A percentile compares a stretch with the other conserved stretches of the same genome.
Evolutionary conservation across 2,329 filamentous ascomycete species (phyloP).

Genomic region (Trichoderma brevicompactum): DNA sequence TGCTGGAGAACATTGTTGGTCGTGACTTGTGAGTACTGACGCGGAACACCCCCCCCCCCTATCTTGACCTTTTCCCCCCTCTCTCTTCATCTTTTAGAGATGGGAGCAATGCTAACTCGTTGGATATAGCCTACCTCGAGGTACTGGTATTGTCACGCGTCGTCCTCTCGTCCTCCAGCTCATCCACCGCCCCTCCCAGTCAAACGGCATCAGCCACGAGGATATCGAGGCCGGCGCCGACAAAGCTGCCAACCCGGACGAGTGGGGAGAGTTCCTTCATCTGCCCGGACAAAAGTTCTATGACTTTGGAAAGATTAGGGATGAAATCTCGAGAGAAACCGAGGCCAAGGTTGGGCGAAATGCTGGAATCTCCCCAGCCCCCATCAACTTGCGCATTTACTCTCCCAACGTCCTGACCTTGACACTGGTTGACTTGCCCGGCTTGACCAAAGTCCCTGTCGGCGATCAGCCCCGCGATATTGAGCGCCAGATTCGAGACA

Average conservation of each 20-base stretch:
- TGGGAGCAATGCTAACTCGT: background rate
- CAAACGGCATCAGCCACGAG: conserved; percentile 73
- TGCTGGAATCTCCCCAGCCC: conserved; percentile 92
- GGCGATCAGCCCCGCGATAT: conserved; percentile 97
- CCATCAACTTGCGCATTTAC: conserved; percentile 98
- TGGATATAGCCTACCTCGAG: conserved; percentile 80
- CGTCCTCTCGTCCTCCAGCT: conserved; percentile 95
- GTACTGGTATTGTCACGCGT: conserved; percentile 95
- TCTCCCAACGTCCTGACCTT: conserved; percentile 97
- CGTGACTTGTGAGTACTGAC: conserved; percentile 84
- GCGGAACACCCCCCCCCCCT: conserved; percentile 14
- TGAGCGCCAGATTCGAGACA: conserved; percentile 93
- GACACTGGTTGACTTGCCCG: conserved; percentile 94
- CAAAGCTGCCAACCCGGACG: conserved; percentile 86
- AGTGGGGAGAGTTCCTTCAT: conserved; percentile 99
- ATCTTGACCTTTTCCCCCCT: background rate
- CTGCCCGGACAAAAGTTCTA: conserved; percentile 96
- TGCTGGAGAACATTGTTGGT: conserved; percentile 97
- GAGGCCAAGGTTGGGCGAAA: conserved; percentile 96
- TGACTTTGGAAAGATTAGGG: conserved; percentile 98
- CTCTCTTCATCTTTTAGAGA: background rate
- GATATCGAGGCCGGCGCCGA: conserved; percentile 72
- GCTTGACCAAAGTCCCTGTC: conserved; percentile 94
- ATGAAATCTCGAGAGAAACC: conserved; percentile 96
- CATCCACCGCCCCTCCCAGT: conserved; percentile 81